Percentiles rank a stretch among this genome's conserved stretches.
Conservation (phyloP, 805 yeast genomes). For the Clavispora phyllophila region DNA sequence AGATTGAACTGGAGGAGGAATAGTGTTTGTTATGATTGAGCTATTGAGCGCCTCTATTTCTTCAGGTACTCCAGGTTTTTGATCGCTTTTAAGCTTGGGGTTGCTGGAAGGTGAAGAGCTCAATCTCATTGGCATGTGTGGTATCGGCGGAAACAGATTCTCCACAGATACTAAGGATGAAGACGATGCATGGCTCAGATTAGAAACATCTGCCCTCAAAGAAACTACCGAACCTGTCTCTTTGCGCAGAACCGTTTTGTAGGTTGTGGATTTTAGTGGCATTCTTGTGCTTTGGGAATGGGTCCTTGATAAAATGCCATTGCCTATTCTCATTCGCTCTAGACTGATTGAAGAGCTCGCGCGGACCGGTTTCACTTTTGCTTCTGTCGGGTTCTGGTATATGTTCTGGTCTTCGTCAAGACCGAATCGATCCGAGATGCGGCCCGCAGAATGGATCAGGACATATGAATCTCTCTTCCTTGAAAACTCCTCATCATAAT, state of each 20-base stretch:
- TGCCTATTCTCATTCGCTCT: constrained; percentile 13
- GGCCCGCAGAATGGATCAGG: constrained; percentile 13
- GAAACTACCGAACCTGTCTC: constrained; percentile 23
- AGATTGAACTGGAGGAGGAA: neutral
- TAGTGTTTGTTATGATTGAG: neutral
- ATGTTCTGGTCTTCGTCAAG: constrained; percentile 21
- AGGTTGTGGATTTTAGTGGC: constrained; percentile 9
- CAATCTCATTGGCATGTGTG: neutral
- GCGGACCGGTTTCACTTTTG: constrained; percentile 8
- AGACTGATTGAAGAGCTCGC: constrained; percentile 12
- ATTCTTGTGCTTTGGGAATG: constrained; percentile 4
- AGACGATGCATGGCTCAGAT: neutral
- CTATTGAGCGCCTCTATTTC: neutral
- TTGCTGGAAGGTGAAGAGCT: neutral
- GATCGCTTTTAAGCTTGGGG: neutral
- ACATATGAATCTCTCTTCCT: constrained; percentile 13
- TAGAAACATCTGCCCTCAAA: constrained; percentile 20
- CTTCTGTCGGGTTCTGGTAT: neutral
- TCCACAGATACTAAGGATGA: neutral
- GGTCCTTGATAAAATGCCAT: constrained; percentile 4
- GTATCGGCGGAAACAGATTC: neutral
- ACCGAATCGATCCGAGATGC: constrained; percentile 21
- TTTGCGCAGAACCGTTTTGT: constrained; percentile 14
- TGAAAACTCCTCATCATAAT: constrained; percentile 7
- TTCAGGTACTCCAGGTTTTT: neutral